Base-by-base conservation (phyloP, 495 filamentous ascomycete species). In the Chlorociboria aeruginascens region DNA sequence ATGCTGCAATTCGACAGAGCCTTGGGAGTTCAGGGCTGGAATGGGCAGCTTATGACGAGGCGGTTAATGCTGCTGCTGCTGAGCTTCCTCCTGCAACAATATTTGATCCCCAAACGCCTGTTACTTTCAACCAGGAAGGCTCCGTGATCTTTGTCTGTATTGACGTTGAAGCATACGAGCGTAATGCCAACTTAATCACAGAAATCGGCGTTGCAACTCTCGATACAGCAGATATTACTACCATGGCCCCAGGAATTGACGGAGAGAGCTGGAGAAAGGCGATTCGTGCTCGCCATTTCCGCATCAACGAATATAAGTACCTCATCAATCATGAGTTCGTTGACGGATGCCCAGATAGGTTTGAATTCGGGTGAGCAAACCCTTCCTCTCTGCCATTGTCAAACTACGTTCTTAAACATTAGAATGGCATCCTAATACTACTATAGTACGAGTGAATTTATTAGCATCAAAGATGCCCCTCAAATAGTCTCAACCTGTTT, bases 141-240 rank as follows among this genome's bases (percentile, higher is more conserved):
- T 58, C 56, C 6, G 75, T 82, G 1, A 66, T 93, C 17, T 86
- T 98, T 55, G 66, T 95, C 47, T 78, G 72, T 51, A 65, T 95
- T 38, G 90, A 98, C 57, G 60, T 89, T 30, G 92, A 98, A 61
- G 76, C 79, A 7, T 90, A 79, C 51, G 90, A 97, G 63, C 58
- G 61, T 25, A 65, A 77, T 45, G 68, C 72, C 3, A 63, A 66
- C 39, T 56, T 71, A 1, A 67, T 96, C 50, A 94, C 88, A 3
- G 92, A 98, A 60, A 70, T 98, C 45, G 92, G 92, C 32, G 70
- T 98, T 40, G 81, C 86, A 8, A 78, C 74, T 8, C 76, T 98
- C 16, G 92, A 98, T 63, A 87, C 83, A 3, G 52, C 63, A 8
- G 74, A 83, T 17, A 56, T 66, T 8, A 48, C 64, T 74, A 31